Evolutionary conservation across 1,284 basidiomycete genomes (phyloP).

Genomic region (Coniferiporia sulphurascens): DNA sequence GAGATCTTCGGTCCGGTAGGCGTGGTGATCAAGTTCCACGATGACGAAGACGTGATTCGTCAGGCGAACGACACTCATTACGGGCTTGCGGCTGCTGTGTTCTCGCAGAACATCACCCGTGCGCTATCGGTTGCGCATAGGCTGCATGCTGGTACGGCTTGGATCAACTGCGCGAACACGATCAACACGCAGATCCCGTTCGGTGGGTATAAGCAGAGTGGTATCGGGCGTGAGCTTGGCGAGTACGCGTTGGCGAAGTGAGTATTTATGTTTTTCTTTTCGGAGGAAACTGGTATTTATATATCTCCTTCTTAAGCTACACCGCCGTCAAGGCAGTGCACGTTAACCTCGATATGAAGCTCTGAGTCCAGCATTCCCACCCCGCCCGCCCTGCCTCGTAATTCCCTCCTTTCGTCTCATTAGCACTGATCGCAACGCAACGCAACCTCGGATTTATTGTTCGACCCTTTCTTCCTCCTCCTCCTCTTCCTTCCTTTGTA

Average conservation of each 20-base stretch:
- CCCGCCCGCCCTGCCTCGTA: too few species aligned
- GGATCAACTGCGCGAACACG: slow-evolving; percentile 76
- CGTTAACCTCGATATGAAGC: slow-evolving; percentile 56
- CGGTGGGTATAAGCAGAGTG: slow-evolving; percentile 86
- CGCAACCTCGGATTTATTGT: too few species aligned
- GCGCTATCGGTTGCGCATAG: slow-evolving; percentile 73
- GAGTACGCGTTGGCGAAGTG: slow-evolving; percentile 73
- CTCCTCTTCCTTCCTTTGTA: too few species aligned
- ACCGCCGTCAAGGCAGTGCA: slow-evolving; percentile 82
- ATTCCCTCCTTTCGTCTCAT: too few species aligned
- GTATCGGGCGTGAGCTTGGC: slow-evolving; percentile 83
- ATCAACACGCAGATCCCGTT: slow-evolving; percentile 69
- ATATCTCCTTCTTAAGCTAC: slow-evolving; percentile 50
- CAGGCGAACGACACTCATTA: slow-evolving; percentile 85
- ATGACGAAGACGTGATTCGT: slow-evolving; percentile 66
- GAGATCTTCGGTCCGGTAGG: slow-evolving; percentile 90
- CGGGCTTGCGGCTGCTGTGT: slow-evolving; percentile 84
- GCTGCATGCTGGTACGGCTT: slow-evolving; percentile 81
- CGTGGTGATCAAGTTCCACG: slow-evolving; percentile 69
- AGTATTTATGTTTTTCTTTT: slow-evolving; percentile 25
- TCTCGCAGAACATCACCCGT: slow-evolving; percentile 73
- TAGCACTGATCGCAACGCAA: too few species aligned
- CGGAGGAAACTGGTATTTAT: slow-evolving; percentile 10
- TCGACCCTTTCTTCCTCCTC: too few species aligned
- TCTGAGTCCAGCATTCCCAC: background rate